Evolutionary conservation across 1,284 basidiomycete genomes (phyloP), one percentile per base, ranked within the genome.

Genomic region (Heimioporus retisporus): DNA sequence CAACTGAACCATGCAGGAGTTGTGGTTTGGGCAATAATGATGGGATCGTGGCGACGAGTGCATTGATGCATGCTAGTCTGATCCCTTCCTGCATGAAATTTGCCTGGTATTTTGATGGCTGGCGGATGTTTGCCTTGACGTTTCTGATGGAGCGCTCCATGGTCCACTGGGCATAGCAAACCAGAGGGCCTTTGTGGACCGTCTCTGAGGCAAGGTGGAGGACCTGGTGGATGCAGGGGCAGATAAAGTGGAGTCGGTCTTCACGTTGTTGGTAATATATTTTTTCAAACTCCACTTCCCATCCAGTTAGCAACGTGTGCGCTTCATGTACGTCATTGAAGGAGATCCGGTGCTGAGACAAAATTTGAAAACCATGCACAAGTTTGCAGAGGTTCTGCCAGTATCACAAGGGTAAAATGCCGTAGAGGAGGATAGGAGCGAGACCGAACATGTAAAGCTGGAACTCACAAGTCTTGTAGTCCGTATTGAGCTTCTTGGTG

Each of bases 131-230:
- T 11, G 35, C 35, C 35, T 35, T 35, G 35, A 35, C 35, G 10
- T 70, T 71, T 1, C 69, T 60, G 4, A 71, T 71, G 0, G 66
- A 68, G 0, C 51, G 1, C 6, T 71, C 67, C 55, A 71, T 71
- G 0, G 65, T 71, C 67, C 70, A 71, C 15, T 71, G 70, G 0
- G 65, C 65, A 21, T 64, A 65, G 6, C 69, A 70, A 10, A 70
- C 68, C 0, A 56, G 42, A 1, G 68, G 64, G 1, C 63, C 63
- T 21, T 67, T 67, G 3, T 43, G 50, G 28, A 65, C 8, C 0
- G 59, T n/a, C 13, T 67, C 53, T 0, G 40, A n/a, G 2, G 31
- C 31, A 1, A 67, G 59, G 15, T 67, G 48, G 2, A 51, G 4
- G 1, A 57, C 46, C 50, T 63, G 48, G 16, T 63, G 61, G 1